phyloP scores from a whole-genome alignment of 768 basidiomycete genomes.

The Holtermanniella nyarrowii region DNA sequence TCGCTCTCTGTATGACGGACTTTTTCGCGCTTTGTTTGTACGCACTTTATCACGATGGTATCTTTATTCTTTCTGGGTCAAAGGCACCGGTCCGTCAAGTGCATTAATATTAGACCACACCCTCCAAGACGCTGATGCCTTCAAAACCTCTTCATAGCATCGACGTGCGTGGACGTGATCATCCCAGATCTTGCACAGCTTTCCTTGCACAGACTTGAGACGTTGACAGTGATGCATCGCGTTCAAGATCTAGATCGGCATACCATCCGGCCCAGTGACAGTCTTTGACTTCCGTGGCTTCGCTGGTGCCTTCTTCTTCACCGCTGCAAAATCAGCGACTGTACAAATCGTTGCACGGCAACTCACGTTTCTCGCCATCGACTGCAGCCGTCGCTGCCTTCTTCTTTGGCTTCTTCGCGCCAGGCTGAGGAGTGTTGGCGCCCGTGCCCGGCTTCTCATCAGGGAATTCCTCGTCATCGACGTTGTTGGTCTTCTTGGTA shows the following conservation, averaged over 20 bases:
- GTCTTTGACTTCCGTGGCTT: too few species aligned
- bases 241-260: too few species aligned
- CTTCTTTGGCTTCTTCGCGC: conserved; percentile 1
- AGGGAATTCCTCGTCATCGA: conserved; percentile 34
- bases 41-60: too few species aligned
- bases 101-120: not conserved
- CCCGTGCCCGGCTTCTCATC: conserved; percentile 13
- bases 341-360: too few species aligned
- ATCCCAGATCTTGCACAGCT: not conserved
- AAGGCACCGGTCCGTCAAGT: not conserved
- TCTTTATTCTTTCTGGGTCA: not conserved
- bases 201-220: too few species aligned
- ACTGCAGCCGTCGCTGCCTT: not conserved
- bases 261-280: too few species aligned
- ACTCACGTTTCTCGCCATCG: not conserved
- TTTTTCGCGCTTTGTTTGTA: too few species aligned
- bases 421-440: not conserved
- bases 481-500: conserved; percentile 15
- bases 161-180: not conserved
- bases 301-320: too few species aligned
- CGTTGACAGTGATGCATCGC: too few species aligned
- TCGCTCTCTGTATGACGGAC: not conserved
- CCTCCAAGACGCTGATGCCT: too few species aligned
- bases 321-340: too few species aligned
- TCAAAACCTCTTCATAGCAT: not conserved